These are phyloP conservation scores for Pestalotiopsis sp. DNA, from an alignment of 2,329 filamentous ascomycete species.

Conservation along the genomic window DNA sequence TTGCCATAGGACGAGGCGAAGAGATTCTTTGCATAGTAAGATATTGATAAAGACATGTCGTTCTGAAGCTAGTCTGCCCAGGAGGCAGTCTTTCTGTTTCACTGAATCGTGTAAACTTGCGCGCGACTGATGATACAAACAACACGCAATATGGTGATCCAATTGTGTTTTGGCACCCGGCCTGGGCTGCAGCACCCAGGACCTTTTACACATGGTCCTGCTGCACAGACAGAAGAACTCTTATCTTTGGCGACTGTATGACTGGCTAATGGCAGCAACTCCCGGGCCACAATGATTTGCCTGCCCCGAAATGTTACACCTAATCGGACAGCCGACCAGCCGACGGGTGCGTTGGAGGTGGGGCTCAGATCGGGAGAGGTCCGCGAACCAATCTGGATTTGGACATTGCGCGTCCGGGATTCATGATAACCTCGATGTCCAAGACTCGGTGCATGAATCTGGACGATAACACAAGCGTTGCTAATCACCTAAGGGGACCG, in stretches of 20 bases:
- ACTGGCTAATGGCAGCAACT: neutral
- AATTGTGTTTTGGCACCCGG: neutral
- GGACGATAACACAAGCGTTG: neutral
- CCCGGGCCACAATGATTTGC: neutral
- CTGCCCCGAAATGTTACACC: neutral
- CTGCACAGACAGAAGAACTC: neutral
- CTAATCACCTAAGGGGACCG: neutral
- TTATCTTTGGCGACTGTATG: neutral
- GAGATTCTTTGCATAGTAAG: constrained; percentile 24
- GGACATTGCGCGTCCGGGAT: neutral
- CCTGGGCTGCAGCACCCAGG: neutral
- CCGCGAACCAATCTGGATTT: neutral
- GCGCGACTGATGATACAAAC: neutral
- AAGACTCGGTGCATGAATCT: neutral
- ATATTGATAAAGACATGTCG: constrained; percentile 19
- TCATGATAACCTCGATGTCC: neutral
- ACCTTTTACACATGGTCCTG: neutral
- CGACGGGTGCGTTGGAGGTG: neutral
- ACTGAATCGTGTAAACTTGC: neutral
- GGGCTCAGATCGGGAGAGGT: constrained; percentile 2
- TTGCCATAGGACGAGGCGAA: constrained; percentile 32
- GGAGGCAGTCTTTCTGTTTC: neutral
- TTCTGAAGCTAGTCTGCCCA: neutral
- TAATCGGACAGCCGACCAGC: neutral
- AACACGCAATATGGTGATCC: neutral